Evolutionary conservation across 2,329 filamentous ascomycete genomes (phyloP).

Genomic region (Boeremia lycopersici): DNA sequence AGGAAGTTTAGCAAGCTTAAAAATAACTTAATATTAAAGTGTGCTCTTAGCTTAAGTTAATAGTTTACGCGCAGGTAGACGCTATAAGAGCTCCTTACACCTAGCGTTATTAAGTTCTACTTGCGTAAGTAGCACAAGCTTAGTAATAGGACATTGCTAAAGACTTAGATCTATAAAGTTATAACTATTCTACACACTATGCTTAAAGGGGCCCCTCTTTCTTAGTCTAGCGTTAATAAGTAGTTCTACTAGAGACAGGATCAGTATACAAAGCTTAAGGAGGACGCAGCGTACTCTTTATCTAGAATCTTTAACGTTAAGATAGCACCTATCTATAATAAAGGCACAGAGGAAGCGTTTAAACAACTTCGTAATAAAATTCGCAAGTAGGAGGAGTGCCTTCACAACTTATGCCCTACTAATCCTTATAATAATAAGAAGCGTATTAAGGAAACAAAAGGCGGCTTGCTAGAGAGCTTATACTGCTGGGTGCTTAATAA

Average conservation of each 20-base stretch:
- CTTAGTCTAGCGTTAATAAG: background rate
- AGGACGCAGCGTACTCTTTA: conserved; percentile 3
- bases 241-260: background rate
- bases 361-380: background rate
- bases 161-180: background rate
- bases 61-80: no score
- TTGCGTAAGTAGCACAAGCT: background rate
- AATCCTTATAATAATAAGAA: conserved; percentile 16
- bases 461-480: conserved; percentile 7
- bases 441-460: conserved; percentile 10
- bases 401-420: conserved; percentile 5
- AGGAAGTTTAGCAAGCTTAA: background rate
- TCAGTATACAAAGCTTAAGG: background rate
- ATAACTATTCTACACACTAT: background rate
- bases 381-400: background rate
- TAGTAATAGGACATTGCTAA: background rate
- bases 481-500: conserved; percentile 32
- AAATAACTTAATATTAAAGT: no score
- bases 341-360: background rate
- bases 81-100: no score
- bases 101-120: background rate
- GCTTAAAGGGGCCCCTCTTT: background rate
- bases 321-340: background rate
- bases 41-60: no score
- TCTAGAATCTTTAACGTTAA: background rate